Evolutionary conservation across 805 yeast genomes (phyloP).

Genomic region (Gaillardinia entomophila): DNA sequence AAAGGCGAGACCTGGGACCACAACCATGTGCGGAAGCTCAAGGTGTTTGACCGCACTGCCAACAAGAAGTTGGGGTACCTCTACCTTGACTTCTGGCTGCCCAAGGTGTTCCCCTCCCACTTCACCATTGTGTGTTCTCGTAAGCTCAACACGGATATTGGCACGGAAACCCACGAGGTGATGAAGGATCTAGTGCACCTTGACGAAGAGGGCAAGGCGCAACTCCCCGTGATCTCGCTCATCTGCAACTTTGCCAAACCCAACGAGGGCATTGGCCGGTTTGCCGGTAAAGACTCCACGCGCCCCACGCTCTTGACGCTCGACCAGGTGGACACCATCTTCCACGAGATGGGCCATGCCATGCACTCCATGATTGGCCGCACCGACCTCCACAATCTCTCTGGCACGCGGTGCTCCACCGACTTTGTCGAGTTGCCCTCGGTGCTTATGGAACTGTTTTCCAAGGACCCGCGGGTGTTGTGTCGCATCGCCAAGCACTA

Average conservation of each 20-base stretch:
- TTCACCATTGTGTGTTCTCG: conserved; percentile 95
- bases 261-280: conserved; percentile 23
- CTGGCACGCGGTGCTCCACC: conserved; percentile 93
- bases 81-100: conserved; percentile 81
- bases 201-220: conserved; percentile 49
- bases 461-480: conserved; percentile 73
- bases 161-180: conserved; percentile 19
- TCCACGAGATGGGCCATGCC: conserved; percentile 99
- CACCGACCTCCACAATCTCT: conserved; percentile 81
- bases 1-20: conserved; percentile 82
- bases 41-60: conserved; percentile 56
- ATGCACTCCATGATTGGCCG: conserved; percentile 96
- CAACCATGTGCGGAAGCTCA: conserved; percentile 73
- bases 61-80: conserved; percentile 66
- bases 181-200: conserved; percentile 25
- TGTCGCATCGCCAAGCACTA: conserved; percentile 67
- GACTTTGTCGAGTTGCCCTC: conserved; percentile 97
- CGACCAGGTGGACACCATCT: conserved; percentile 84
- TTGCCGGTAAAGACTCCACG: conserved; percentile 17
- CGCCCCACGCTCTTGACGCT: conserved; percentile 56
- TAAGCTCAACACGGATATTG: conserved; percentile 45
- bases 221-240: conserved; percentile 83
- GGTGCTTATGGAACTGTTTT: conserved; percentile 92
- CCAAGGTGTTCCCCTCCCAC: conserved; percentile 85
- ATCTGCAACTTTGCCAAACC: conserved; percentile 71